phyloP scores from a whole-genome alignment of 1,139 yeast genomes.

The Kodamaea sp. region DNA sequence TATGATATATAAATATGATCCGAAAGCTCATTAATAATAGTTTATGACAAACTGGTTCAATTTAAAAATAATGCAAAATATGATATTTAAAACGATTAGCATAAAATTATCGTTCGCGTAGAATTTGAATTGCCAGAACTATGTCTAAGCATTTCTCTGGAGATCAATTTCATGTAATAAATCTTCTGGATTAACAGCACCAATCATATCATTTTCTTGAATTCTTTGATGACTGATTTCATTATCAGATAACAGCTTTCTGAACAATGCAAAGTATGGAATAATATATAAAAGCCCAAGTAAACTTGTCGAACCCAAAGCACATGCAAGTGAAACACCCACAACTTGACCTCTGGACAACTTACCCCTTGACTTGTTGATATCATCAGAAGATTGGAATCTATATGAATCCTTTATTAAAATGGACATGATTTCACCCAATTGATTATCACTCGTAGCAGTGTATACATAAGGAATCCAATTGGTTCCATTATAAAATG shows the following conservation, averaged over 20 bases:
- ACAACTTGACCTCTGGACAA: constrained; percentile 71
- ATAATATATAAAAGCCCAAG: constrained; percentile 62
- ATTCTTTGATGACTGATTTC: constrained; percentile 43
- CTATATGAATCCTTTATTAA: constrained; percentile 36
- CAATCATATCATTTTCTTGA: constrained; percentile 65
- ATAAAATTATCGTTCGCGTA: not conserved
- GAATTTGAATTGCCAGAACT: not conserved
- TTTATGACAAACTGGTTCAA: too few relatives aligned
- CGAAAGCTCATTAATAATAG: too few relatives aligned
- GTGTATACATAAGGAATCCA: constrained; percentile 70
- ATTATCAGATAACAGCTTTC: constrained; percentile 34
- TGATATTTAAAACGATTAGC: too few relatives aligned
- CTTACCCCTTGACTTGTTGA: constrained; percentile 17
- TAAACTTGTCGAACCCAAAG: constrained; percentile 72
- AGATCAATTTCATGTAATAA: constrained; percentile 58
- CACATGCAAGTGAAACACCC: constrained; percentile 82
- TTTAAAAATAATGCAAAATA: too few relatives aligned
- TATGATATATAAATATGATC: too few relatives aligned
- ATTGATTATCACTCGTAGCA: constrained; percentile 13
- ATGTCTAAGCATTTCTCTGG: constrained; percentile 24
- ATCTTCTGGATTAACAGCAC: constrained; percentile 62
- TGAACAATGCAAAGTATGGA: constrained; percentile 48
- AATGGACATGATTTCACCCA: constrained; percentile 34
- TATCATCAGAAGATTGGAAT: constrained; percentile 38
- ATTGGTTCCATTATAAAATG: constrained; percentile 60